Conservation (phyloP, 441 rosid genomes). For the Macaranga tanarius region DNA sequence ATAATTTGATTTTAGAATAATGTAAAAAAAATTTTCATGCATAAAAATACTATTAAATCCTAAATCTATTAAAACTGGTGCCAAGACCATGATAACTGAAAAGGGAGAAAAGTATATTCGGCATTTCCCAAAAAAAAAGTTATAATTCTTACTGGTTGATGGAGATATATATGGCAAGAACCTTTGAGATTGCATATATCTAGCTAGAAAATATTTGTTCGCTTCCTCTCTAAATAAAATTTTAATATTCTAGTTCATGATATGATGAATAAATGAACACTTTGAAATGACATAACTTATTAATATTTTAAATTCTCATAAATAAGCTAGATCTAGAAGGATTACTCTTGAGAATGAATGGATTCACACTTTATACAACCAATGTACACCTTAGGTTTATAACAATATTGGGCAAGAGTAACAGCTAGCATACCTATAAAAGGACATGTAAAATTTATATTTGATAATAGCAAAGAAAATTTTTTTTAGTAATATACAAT, state of each 20-base stretch:
- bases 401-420: slow-evolving; percentile 78
- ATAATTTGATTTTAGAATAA: neutral
- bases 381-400: slow-evolving; percentile 81
- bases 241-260: slow-evolving; percentile 95
- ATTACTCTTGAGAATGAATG: slow-evolving; percentile 85
- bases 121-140: neutral
- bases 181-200: slow-evolving; percentile 89
- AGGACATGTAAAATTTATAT: neutral
- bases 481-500: neutral
- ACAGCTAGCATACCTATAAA: slow-evolving; percentile 72
- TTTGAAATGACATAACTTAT: slow-evolving; percentile 4
- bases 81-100: neutral
- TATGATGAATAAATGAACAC: slow-evolving; percentile 32
- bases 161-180: slow-evolving; percentile 80
- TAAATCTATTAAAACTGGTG: neutral
- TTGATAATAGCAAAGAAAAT: neutral
- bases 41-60: neutral
- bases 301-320: slow-evolving; percentile 9
- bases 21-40: neutral
- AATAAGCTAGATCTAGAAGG: slow-evolving; percentile 1
- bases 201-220: slow-evolving; percentile 89
- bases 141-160: slow-evolving; percentile 59
- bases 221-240: slow-evolving; percentile 96
- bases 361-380: slow-evolving; percentile 99
- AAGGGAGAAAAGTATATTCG: slow-evolving; percentile 4